Evolutionary conservation across 2,329 filamentous ascomycete species (phyloP), one percentile per base, ranked within the genome.

Genomic region (Hymenoscyphus fraxineus): DNA sequence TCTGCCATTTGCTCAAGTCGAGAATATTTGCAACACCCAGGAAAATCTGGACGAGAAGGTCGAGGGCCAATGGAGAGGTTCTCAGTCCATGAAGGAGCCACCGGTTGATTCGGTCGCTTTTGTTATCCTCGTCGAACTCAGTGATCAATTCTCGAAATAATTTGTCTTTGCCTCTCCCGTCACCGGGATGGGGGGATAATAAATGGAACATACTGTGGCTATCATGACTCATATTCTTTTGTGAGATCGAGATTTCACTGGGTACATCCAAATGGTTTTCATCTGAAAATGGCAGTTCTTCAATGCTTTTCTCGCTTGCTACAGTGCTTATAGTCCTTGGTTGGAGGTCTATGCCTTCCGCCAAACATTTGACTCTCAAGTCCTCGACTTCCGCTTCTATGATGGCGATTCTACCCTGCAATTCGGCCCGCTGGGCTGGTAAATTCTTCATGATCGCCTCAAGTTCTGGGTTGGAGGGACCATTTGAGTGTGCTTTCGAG

Each of bases 71-170:
- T 27, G 27, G 27, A 27, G 27, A 27, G 27, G 27, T 27, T 27
- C 27, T 27, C 2, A 27, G 27, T 27, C 54, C 39, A 22, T 64
- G 55, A 22, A 64, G 65, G 35, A 66, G 32, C 65, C 65, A 66
- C 6, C 62, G 62, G 58, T 64, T 66, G 38, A 66, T 66, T 1
- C 65, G 59, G 38, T 66, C 57, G 38, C 56, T 56, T n/a, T 62
- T 66, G n/a, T 66, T 64, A 32, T n/a, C 47, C 60, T 66, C 65
- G 22, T 64, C 62, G 57, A 66, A 66, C 51, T 64, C 57, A 60
- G 65, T 64, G 40, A 64, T 64, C 31, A 66, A 31, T 19, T 32
- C 40, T 12, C 41, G n/a, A 31, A 22, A 31, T 16, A 62, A 56
- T 32, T 58, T 39, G 9, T 31, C 40, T 56, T 27, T 27, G 27